Percentiles rank a stretch among this genome's conserved stretches.
These are phyloP conservation scores for Podaxis pistillaris DNA, from an alignment of 768 basidiomycete genomes.

Conservation along the genomic window DNA sequence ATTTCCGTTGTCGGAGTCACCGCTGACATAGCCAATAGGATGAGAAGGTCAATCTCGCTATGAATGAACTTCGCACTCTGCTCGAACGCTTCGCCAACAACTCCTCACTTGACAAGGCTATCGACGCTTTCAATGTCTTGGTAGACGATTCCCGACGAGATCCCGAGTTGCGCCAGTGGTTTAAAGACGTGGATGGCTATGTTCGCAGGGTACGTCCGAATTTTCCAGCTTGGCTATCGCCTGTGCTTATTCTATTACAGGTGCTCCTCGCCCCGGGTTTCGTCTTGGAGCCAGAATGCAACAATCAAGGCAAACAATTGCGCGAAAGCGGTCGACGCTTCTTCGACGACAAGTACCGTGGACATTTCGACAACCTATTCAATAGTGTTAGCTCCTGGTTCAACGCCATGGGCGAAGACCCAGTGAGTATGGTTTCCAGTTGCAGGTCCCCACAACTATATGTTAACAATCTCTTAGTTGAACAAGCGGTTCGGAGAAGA, in stretches of 20 bases:
- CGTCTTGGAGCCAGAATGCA: constrained; percentile 77
- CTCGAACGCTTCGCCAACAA: constrained; percentile 91
- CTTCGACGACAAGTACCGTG: constrained; percentile 65
- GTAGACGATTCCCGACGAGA: constrained; percentile 77
- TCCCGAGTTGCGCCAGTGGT: constrained; percentile 73
- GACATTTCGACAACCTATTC: constrained; percentile 81
- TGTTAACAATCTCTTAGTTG: constrained; percentile 24
- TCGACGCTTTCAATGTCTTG: constrained; percentile 69
- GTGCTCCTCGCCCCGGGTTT: constrained; percentile 81
- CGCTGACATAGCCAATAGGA: constrained; percentile 36
- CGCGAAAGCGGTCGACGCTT: constrained; percentile 72
- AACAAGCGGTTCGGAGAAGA: constrained; percentile 83
- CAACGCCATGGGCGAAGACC: constrained; percentile 81
- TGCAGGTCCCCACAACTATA: not conserved
- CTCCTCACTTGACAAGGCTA: constrained; percentile 60
- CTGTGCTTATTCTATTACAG: constrained; percentile 26
- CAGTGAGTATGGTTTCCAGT: constrained; percentile 32
- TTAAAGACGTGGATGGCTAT: constrained; percentile 57
- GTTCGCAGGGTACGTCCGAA: constrained; percentile 52
- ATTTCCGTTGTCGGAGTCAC: not conserved
- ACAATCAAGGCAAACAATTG: constrained; percentile 59
- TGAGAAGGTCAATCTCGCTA: constrained; percentile 52
- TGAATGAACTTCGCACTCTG: constrained; percentile 68
- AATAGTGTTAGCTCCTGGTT: constrained; percentile 75
- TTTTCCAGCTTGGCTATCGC: not conserved